Evolutionary conservation across 2,329 filamentous ascomycete genomes (phyloP).

Genomic region (Sarocladiaceae sp.): DNA sequence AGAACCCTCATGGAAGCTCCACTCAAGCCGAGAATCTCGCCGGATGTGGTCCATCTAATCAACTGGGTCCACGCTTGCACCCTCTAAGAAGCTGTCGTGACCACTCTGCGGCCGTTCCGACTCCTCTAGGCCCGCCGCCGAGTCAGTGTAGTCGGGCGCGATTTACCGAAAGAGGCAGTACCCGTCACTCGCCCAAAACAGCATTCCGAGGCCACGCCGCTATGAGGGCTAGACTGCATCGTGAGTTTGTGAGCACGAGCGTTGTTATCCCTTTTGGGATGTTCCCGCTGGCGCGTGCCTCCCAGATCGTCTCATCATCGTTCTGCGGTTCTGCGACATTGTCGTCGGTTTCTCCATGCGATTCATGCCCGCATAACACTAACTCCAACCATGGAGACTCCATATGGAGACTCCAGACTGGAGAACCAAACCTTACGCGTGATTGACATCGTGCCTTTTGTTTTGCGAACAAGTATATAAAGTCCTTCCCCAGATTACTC

Average conservation of each 20-base stretch:
- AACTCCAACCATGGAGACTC: neutral
- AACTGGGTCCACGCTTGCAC: neutral
- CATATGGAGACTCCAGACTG: neutral
- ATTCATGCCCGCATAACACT: constrained; percentile 1
- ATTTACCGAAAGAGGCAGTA: constrained; percentile 9
- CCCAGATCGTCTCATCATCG: constrained; percentile 1
- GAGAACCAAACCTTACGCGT: neutral
- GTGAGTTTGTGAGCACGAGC: neutral
- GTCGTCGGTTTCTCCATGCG: constrained; percentile 9
- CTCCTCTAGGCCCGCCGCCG: neutral
- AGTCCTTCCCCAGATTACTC: constrained; percentile 13
- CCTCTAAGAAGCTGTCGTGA: constrained; percentile 7
- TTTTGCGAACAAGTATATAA: constrained; percentile 12
- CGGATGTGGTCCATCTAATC: constrained; percentile 9
- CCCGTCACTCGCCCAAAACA: neutral
- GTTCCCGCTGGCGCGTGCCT: neutral
- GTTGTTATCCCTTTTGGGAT: constrained; percentile 10
- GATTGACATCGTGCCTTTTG: no score
- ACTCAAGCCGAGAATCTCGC: constrained; percentile 11
- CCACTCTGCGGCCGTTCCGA: constrained; percentile 6
- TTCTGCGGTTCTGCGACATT: constrained; percentile 3
- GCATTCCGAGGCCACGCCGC: no score
- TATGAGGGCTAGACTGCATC: neutral
- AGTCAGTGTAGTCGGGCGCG: constrained; percentile 5
- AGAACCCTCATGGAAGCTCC: constrained; percentile 10